Evolutionary conservation across 2,329 filamentous ascomycete species (phyloP).

Genomic region (Colletotrichum sp.): DNA sequence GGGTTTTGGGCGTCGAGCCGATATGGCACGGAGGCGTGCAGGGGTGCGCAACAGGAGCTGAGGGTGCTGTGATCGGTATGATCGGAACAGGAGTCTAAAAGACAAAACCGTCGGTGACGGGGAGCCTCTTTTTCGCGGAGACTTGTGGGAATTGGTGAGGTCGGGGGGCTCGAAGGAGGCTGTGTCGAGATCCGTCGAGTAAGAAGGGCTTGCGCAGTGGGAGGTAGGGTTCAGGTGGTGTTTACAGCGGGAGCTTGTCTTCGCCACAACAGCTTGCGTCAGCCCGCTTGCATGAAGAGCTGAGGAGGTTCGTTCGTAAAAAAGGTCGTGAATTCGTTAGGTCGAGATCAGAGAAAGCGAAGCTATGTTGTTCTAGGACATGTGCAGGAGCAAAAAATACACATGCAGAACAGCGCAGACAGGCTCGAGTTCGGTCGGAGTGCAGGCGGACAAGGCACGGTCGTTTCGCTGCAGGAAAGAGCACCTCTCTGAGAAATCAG

Average conservation of each 20-base stretch:
- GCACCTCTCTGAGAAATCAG: neutral
- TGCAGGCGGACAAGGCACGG: neutral
- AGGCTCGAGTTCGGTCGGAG: neutral
- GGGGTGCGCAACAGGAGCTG: neutral
- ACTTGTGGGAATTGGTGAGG: neutral
- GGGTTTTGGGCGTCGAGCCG: neutral
- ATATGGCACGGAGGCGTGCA: neutral
- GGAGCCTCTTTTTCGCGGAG: neutral
- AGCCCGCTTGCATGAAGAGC: constrained; percentile 1
- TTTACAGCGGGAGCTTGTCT: constrained; percentile 2
- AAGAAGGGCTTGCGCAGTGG: neutral
- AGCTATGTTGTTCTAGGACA: neutral
- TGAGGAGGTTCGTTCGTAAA: neutral
- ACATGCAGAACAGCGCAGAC: neutral
- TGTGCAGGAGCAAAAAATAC: neutral
- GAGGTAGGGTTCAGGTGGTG: neutral
- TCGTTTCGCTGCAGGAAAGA: neutral
- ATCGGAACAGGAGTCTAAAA: neutral
- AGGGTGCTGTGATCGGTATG: neutral
- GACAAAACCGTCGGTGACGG: neutral
- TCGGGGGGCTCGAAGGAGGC: constrained; percentile 1
- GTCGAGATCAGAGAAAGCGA: neutral
- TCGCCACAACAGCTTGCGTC: constrained; percentile 18
- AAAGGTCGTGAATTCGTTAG: neutral
- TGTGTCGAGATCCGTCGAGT: constrained; percentile 3